Evolutionary conservation across 2,329 filamentous ascomycete genomes (phyloP).

Genomic region (Didymella lethalis): DNA sequence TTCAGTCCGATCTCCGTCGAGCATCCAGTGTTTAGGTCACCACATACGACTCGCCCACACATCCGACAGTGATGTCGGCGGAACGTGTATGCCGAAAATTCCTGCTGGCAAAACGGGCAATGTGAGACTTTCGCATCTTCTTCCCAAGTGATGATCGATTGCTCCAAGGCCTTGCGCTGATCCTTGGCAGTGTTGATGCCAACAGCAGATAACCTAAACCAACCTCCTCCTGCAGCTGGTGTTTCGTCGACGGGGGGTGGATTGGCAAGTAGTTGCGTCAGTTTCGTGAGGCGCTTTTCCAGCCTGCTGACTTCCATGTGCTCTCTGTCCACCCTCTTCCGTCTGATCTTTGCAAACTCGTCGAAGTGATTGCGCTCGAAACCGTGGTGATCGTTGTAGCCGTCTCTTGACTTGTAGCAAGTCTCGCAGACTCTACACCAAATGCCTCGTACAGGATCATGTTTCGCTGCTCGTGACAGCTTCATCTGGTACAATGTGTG

Average conservation of each 20-base stretch:
- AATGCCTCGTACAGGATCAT: conserved; percentile 87
- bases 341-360: conserved; percentile 74
- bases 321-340: conserved; percentile 81
- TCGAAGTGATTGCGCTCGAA: conserved; percentile 74
- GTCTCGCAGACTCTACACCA: conserved; percentile 98
- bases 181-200: conserved; percentile 64
- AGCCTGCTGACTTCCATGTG: conserved; percentile 87
- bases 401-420: conserved; percentile 96
- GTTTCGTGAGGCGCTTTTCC: conserved; percentile 88
- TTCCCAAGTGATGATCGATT: conserved; percentile 94
- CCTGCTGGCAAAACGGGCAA: conserved; percentile 95
- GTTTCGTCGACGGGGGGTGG: conserved; percentile 70
- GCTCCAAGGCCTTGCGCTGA: conserved; percentile 81
- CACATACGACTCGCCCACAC: conserved; percentile 92
- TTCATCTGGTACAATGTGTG: conserved; percentile 99
- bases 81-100: conserved; percentile 93
- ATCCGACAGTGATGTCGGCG: conserved; percentile 92
- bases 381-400: conserved; percentile 89
- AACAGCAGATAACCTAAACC: conserved; percentile 61
- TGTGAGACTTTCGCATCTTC: conserved; percentile 81
- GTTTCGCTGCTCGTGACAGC: conserved; percentile 83
- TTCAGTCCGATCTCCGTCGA: conserved; percentile 84
- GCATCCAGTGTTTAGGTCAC: conserved; percentile 82
- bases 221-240: conserved; percentile 54
- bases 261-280: conserved; percentile 83